Evolutionary conservation across 305 asterid species (phyloP).

Genomic region (Fraxinus dipetala): DNA sequence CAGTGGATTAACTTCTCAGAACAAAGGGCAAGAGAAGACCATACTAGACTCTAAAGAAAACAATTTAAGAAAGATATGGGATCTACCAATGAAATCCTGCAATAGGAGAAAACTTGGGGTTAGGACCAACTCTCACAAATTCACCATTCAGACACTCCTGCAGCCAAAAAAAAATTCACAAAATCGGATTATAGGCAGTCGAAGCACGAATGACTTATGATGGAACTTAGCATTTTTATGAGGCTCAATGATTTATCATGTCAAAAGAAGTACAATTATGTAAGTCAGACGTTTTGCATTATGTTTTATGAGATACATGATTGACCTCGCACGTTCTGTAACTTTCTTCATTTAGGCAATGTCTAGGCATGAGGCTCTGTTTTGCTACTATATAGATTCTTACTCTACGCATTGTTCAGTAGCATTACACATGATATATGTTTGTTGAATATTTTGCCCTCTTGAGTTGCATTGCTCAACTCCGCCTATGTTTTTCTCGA

Average conservation of each 20-base stretch:
- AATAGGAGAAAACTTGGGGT: constrained; percentile 85
- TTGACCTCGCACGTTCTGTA: background rate
- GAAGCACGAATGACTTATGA: background rate
- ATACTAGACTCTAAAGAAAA: background rate
- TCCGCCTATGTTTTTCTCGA: background rate
- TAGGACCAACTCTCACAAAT: constrained; percentile 95
- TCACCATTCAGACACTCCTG: constrained; percentile 98
- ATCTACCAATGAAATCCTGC: constrained; percentile 94
- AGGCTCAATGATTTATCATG: background rate
- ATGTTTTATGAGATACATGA: background rate
- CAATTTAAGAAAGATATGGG: background rate
- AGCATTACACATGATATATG: background rate
- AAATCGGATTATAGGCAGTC: constrained; percentile 7
- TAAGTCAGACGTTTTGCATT: background rate
- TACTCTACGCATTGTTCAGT: background rate
- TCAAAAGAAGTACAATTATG: background rate
- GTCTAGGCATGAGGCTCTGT: background rate
- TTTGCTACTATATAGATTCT: background rate
- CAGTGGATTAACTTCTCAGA: constrained; percentile 4
- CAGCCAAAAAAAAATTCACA: constrained; percentile 7
- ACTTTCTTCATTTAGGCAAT: background rate
- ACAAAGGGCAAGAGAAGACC: background rate
- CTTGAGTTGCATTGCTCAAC: background rate
- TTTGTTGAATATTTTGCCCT: background rate
- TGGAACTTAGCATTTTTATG: background rate